Evolutionary conservation across 176 grass and related monocot genomes (phyloP).

Genomic region (Ensete ventricosum): DNA sequence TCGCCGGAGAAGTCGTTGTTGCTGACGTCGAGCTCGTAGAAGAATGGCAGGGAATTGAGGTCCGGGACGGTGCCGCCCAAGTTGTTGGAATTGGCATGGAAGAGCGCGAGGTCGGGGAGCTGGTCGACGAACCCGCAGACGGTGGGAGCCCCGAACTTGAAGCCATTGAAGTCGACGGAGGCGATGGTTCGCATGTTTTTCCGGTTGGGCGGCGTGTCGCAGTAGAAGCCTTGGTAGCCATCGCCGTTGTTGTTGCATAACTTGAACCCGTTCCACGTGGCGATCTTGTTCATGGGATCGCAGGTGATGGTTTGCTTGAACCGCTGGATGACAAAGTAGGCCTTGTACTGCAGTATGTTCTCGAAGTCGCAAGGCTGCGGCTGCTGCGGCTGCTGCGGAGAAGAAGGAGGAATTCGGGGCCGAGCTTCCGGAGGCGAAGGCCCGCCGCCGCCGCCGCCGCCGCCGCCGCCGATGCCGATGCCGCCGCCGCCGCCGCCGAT

Average conservation of each 20-base stretch:
- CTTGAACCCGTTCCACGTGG: conserved; percentile 29
- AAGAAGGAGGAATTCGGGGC: neutral
- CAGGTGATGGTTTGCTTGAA: conserved; percentile 50
- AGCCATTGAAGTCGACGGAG: conserved; percentile 85
- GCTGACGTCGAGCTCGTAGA: conserved; percentile 95
- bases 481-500: conserved; percentile 22
- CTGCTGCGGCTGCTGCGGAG: neutral
- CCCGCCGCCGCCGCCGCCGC: too few relatives aligned
- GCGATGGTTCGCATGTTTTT: conserved; percentile 29
- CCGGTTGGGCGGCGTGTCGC: conserved; percentile 35
- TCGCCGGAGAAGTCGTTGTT: conserved; percentile 44
- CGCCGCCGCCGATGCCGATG: conserved; percentile 26
- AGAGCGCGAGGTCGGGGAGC: conserved; percentile 72
- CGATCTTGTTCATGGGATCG: conserved; percentile 31
- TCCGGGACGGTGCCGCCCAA: conserved; percentile 31
- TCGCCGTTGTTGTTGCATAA: conserved; percentile 8
- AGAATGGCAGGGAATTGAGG: conserved; percentile 32
- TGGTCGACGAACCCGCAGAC: conserved; percentile 31
- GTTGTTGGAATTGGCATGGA: conserved; percentile 90
- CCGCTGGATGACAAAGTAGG: conserved; percentile 58
- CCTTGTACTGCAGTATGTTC: conserved; percentile 44
- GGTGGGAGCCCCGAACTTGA: conserved; percentile 5
- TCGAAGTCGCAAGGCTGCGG: conserved; percentile 45
- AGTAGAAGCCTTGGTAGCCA: conserved; percentile 59
- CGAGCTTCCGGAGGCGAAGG: neutral